Evolutionary conservation across 257 asterid species (phyloP).

Genomic region (Echium plantagineum): DNA sequence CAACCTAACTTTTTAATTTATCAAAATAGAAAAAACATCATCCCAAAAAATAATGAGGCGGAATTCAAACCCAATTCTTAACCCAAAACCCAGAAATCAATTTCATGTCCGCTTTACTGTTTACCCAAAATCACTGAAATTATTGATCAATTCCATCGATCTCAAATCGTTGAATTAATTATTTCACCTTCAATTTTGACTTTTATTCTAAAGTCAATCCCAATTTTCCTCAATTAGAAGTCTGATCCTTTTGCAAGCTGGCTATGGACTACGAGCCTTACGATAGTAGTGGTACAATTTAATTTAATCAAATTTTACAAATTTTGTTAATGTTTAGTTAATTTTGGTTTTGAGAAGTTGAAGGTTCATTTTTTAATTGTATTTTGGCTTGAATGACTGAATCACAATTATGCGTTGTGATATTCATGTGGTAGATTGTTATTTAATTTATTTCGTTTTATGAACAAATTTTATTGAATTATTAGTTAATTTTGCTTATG

Average conservation of each 20-base stretch:
- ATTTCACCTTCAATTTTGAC: neutral
- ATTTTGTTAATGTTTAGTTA: neutral
- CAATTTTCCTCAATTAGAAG: neutral
- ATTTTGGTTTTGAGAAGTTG: too few relatives aligned
- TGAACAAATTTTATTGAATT: too few relatives aligned
- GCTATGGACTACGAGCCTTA: conserved; percentile 60
- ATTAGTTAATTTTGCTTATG: too few relatives aligned
- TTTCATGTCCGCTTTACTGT: neutral
- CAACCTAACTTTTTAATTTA: too few relatives aligned
- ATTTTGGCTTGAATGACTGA: too few relatives aligned
- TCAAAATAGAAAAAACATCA: too few relatives aligned
- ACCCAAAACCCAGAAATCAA: neutral
- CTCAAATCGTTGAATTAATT: neutral
- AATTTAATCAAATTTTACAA: neutral
- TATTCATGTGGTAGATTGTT: too few relatives aligned
- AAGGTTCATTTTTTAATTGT: too few relatives aligned
- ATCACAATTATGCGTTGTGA: too few relatives aligned
- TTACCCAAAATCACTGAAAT: neutral
- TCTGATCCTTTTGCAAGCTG: conserved; percentile 26
- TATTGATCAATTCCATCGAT: neutral
- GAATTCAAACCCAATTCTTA: neutral
- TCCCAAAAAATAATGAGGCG: neutral
- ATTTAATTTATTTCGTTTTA: too few relatives aligned
- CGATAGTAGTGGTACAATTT: conserved; percentile 56
- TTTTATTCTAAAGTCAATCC: too few relatives aligned